Percentiles rank a stretch among this genome's conserved stretches.
Evolutionary conservation across 2,329 filamentous ascomycete species (phyloP).

Genomic region (Diaporthe humulicola): DNA sequence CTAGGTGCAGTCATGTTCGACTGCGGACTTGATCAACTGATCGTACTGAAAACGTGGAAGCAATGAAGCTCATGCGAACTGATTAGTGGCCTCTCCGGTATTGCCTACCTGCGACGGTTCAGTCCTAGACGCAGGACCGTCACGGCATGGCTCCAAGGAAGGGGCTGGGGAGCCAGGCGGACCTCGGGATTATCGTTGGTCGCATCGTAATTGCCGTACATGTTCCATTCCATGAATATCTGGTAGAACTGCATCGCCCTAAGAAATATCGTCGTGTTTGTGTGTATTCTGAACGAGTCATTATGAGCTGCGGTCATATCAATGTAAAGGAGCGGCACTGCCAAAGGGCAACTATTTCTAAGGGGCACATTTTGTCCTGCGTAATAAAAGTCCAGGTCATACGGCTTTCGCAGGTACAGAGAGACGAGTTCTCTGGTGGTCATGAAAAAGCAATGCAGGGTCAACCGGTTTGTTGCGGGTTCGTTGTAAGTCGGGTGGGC

Average conservation of each 20-base stretch:
- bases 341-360: no score
- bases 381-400: background rate
- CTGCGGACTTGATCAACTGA: background rate
- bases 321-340: no score
- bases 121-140: slow-evolving; percentile 79
- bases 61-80: background rate
- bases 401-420: background rate
- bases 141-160: slow-evolving; percentile 72
- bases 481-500: background rate
- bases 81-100: slow-evolving; percentile 69
- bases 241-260: slow-evolving; percentile 81
- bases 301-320: no score
- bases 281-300: no score
- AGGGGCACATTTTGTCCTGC: no score
- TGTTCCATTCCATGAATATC: slow-evolving; percentile 50
- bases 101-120: slow-evolving; percentile 76
- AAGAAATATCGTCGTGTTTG: no score
- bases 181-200: slow-evolving; percentile 73
- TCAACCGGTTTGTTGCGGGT: no score
- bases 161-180: slow-evolving; percentile 69
- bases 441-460: no score
- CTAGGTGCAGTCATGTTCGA: slow-evolving; percentile 76
- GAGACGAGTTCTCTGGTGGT: background rate
- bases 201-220: slow-evolving; percentile 72
- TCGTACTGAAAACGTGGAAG: background rate